A percentile compares a stretch with the other conserved stretches of the same genome.
These are phyloP conservation scores for Xylaria arbuscula DNA, from an alignment of 2,329 filamentous ascomycete genomes.

Conservation along the genomic window DNA sequence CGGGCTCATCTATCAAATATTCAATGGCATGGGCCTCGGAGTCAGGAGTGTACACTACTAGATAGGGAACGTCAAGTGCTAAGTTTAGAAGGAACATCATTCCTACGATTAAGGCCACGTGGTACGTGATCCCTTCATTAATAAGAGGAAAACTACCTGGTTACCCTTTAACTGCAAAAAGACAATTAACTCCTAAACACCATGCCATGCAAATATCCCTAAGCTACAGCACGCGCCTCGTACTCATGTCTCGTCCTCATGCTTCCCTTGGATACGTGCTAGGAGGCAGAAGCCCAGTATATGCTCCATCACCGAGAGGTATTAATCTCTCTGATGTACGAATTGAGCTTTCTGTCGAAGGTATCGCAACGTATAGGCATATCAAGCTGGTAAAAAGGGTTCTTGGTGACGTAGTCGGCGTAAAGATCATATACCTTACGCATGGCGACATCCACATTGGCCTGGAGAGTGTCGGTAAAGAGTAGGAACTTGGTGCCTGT, in stretches of 20 bases:
- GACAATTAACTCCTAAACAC: slow-evolving; percentile 41
- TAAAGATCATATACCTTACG: slow-evolving; percentile 93
- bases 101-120: neutral
- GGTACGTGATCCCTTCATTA: slow-evolving; percentile 27
- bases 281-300: slow-evolving; percentile 17
- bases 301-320: slow-evolving; percentile 60
- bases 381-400: slow-evolving; percentile 97
- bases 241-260: slow-evolving; percentile 9
- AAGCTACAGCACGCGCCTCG: slow-evolving; percentile 11
- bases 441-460: slow-evolving; percentile 86
- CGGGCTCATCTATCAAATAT: slow-evolving; percentile 18
- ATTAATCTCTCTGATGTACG: slow-evolving; percentile 80
- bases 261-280: neutral
- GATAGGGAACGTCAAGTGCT: slow-evolving; percentile 39
- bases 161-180: slow-evolving; percentile 19
- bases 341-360: slow-evolving; percentile 87
- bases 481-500: slow-evolving; percentile 96
- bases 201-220: slow-evolving; percentile 39
- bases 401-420: slow-evolving; percentile 98
- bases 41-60: slow-evolving; percentile 48
- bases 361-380: slow-evolving; percentile 97
- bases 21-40: slow-evolving; percentile 38
- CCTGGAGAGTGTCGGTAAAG: slow-evolving; percentile 90
- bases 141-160: slow-evolving; percentile 9
- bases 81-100: slow-evolving; percentile 35